A percentile compares a stretch with the other conserved stretches of the same genome.
phyloP scores from a whole-genome alignment of 106 monocot species.

The Phalaenopsis aphrodite region DNA sequence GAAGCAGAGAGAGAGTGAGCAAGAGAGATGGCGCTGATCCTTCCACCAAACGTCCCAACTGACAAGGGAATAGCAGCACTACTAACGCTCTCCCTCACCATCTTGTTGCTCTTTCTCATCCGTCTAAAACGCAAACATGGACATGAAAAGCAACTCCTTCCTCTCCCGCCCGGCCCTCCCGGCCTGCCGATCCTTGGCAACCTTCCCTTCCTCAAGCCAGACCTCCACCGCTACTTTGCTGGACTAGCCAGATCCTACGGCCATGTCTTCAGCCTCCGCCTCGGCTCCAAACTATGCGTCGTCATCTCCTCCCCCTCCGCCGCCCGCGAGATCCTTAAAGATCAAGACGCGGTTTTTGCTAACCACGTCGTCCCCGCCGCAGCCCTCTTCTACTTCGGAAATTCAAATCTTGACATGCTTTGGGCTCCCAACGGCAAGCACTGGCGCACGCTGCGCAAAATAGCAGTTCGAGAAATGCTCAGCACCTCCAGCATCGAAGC shows the following conservation, averaged over 20 bases:
- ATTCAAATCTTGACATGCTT: conserved; percentile 16
- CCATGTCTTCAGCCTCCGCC: conserved; percentile 28
- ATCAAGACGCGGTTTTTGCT: conserved; percentile 32
- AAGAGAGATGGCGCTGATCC: too few relatives aligned
- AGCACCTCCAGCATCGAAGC: too few relatives aligned
- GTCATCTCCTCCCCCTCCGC: conserved; percentile 32
- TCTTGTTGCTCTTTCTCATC: too few relatives aligned
- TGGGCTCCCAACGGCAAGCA: conserved; percentile 42
- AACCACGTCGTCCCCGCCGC: conserved; percentile 38
- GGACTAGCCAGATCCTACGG: conserved; percentile 30
- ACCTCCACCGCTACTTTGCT: conserved; percentile 39
- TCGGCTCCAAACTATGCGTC: conserved; percentile 31
- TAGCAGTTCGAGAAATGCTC: conserved; percentile 11
- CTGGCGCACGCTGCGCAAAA: conserved; percentile 51
- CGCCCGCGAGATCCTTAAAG: conserved; percentile 22
- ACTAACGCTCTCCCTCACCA: too few relatives aligned
- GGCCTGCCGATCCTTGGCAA: conserved; percentile 40
- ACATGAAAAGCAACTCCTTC: too few relatives aligned
- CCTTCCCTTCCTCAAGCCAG: conserved; percentile 31
- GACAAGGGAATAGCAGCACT: too few relatives aligned
- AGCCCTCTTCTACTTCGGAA: conserved; percentile 25
- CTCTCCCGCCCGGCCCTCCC: conserved; percentile 28
- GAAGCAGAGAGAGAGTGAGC: too few relatives aligned
- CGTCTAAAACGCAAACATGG: too few relatives aligned
- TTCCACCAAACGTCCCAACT: too few relatives aligned